These are phyloP conservation scores for Lepidium sativum DNA, from an alignment of 345 rosid genomes.

Conservation along the genomic window DNA sequence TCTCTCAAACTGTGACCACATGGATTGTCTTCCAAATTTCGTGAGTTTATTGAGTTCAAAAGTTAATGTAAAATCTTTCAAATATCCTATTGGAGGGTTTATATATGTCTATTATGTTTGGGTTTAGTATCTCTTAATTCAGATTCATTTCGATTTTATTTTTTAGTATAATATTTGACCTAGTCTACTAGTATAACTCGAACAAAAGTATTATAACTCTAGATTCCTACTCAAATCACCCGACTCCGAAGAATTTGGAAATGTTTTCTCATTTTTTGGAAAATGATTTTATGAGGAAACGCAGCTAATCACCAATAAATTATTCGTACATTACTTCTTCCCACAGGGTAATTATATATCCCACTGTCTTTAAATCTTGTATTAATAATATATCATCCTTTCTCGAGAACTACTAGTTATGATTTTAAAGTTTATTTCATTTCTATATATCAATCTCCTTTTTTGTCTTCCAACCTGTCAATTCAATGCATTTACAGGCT, in stretches of 20 bases:
- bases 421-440: background rate
- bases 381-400: background rate
- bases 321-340: background rate
- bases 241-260: no score
- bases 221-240: no score
- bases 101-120: no score
- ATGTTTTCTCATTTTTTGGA: background rate
- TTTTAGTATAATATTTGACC: no score
- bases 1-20: background rate
- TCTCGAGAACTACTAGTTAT: background rate
- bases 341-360: background rate
- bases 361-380: background rate
- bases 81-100: no score
- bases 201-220: background rate
- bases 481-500: slow-evolving; percentile 17
- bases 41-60: background rate
- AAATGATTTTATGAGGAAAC: background rate
- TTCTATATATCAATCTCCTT: background rate
- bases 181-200: background rate
- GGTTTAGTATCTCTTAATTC: no score
- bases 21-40: background rate
- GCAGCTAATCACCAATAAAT: background rate
- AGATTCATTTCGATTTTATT: no score
- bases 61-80: background rate
- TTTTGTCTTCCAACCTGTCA: slow-evolving; percentile 8